Base-by-base conservation (phyloP, 73 alveolate genomes). In the Paramecium sonneborni region DNA sequence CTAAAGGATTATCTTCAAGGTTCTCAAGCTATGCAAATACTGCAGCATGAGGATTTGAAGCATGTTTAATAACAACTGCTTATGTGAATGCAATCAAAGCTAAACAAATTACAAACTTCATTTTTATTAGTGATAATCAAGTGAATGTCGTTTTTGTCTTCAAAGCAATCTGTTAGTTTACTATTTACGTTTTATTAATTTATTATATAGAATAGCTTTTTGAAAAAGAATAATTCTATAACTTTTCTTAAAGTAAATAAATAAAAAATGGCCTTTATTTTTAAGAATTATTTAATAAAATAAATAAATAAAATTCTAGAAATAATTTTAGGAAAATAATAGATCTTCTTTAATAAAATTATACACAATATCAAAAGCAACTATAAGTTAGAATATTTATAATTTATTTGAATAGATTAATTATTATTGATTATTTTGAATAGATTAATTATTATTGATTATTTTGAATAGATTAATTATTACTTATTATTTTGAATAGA, bases 1-100 rank as follows among this genome's bases (percentile, higher is more conserved):
- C 90, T 34, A 79, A 43, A 15, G 90, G 90, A 62, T 39, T 41
- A 24, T 79, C 90, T 41, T 79, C 90, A 46, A 79, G 90, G 56
- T 57, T 23, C 26, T 79, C 90, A 39, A 79, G 90, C 23, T 79
- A 44, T 10, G 90, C 90, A 62, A 79, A 79, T 24, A 79, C 90
- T 30, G 62, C 72, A 5, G 90, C 70, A 34, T 79, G 44, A 8
- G 90, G 90, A 62, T 79, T 30, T 41, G 90, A 79, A 39, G 90
- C 90, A 8, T 46, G 44, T 62, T 79, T 79, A 46, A 79, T 62
- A 32, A 43, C 5, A 62, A 79, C 90, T 57, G 74, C 74, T 43
- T 79, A 6, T 79, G 90, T 35, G 37, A 72, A n/a, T 34, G 24
- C 24, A 39, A 72, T 41, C 57, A 72, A 72, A 11, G 57, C 86